phyloP scores from a whole-genome alignment of 2,329 filamentous ascomycete species.

The Calonectria ilicicola region DNA sequence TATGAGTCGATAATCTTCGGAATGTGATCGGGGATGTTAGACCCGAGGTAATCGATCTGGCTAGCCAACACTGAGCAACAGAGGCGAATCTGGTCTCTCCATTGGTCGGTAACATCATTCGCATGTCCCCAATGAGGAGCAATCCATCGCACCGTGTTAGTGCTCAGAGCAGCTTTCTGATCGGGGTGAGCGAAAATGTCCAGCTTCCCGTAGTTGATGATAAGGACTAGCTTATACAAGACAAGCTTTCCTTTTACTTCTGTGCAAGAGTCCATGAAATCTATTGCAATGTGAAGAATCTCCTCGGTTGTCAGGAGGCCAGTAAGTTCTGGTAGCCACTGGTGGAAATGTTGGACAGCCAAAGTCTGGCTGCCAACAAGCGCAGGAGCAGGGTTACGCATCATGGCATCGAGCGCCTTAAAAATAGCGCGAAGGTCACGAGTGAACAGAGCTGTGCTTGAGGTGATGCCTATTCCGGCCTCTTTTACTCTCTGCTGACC shows the following conservation, averaged over 20 bases:
- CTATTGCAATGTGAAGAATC: slow-evolving; percentile 89
- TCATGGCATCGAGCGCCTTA: slow-evolving; percentile 88
- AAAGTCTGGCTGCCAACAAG: slow-evolving; percentile 95
- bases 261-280: slow-evolving; percentile 92
- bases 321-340: slow-evolving; percentile 93
- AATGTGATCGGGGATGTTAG: slow-evolving; percentile 89
- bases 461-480: slow-evolving; percentile 85
- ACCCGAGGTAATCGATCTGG: slow-evolving; percentile 81
- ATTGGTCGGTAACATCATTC: slow-evolving; percentile 81
- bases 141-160: slow-evolving; percentile 91
- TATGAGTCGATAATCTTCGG: slow-evolving; percentile 94
- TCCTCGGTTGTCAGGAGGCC: slow-evolving; percentile 83
- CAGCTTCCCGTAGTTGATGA: slow-evolving; percentile 89
- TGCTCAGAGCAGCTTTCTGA: slow-evolving; percentile 78
- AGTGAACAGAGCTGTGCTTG: slow-evolving; percentile 78
- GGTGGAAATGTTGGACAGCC: slow-evolving; percentile 95
- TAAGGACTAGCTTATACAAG: slow-evolving; percentile 90
- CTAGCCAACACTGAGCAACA: slow-evolving; percentile 94
- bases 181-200: slow-evolving; percentile 85
- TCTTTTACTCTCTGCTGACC: slow-evolving; percentile 91
- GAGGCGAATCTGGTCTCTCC: slow-evolving; percentile 91
- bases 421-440: slow-evolving; percentile 89
- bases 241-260: slow-evolving; percentile 91
- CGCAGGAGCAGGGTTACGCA: slow-evolving; percentile 87
- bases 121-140: slow-evolving; percentile 91